Base-by-base conservation (phyloP, 1,284 basidiomycete genomes). In the Apiotrichum gamsii region DNA sequence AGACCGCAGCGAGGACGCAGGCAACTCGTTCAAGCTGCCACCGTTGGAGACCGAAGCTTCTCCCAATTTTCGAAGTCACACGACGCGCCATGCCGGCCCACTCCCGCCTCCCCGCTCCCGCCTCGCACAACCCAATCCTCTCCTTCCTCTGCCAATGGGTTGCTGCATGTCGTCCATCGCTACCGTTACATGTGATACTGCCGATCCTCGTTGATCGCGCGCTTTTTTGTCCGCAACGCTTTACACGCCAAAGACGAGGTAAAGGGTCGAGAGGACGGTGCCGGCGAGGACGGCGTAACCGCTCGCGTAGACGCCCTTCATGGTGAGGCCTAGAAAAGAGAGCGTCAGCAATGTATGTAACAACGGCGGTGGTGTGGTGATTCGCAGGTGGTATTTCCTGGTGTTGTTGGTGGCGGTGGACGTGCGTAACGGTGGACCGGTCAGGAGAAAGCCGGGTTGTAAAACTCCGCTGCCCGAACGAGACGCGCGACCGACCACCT, bases 281-380 rank as follows among this genome's bases (percentile, higher is more conserved):
- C 82, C 82, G 38, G 80, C 89, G n/a, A 94, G 66, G 24, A 93
- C 88, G 33, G 80, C 79, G 72, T 94, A 95, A 2, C 87, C 90
- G 20, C 85, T 78, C 16, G 70, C 69, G 72, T 91, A 93, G 11
- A 81, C 82, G 18, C 83, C 82, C 72, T 87, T 90, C 52, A 94
- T 74, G 36, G 77, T 81, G 62, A 90, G 71, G 72, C 89, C 90
- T 94, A 47, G 15, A 6, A 32, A n/a, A 28, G n/a, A n/a, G n/a
- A 28, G 6, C 8, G 25, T 28, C 25, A 28, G 25, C 25, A 28
- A 28, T 28, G 25, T 28, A 28, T 11, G 11, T 6, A 6, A 6
- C 6, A 28, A 28, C 25, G 25, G 25, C 25, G 25, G 25, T 28
- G 25, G 25, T 6, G 8, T 28, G 25, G 25, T 28, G 25, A 28